Evolutionary conservation across 257 asterid species (phyloP).

Genomic region (Scutellaria baicalensis): DNA sequence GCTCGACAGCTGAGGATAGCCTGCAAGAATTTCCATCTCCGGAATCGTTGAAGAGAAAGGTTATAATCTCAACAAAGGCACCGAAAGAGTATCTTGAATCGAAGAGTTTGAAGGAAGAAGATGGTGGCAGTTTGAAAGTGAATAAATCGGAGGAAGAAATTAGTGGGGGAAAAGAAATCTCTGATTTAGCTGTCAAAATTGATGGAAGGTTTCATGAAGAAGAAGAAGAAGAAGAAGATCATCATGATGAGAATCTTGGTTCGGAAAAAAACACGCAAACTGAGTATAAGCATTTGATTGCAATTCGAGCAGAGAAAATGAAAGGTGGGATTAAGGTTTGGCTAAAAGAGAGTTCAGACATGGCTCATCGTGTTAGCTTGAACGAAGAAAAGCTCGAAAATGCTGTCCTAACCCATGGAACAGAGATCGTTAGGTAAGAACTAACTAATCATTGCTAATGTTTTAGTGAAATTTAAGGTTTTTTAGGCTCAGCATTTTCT

Average conservation of each 20-base stretch:
- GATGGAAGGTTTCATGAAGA: slow-evolving; percentile 12
- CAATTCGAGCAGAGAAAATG: slow-evolving; percentile 54
- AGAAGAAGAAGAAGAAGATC: slow-evolving; percentile 42
- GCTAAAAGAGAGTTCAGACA: slow-evolving; percentile 34
- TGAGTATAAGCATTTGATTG: slow-evolving; percentile 59
- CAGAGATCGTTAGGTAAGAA: slow-evolving; percentile 52
- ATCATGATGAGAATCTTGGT: slow-evolving; percentile 17
- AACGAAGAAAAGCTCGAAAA: slow-evolving; percentile 73
- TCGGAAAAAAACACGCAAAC: slow-evolving; percentile 29
- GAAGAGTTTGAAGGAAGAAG: slow-evolving; percentile 28
- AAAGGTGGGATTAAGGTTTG: slow-evolving; percentile 58
- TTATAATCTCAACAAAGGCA: slow-evolving; percentile 69
- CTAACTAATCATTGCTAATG: neutral
- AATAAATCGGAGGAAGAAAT: slow-evolving; percentile 37
- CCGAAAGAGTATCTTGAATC: slow-evolving; percentile 60
- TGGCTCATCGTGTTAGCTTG: slow-evolving; percentile 69
- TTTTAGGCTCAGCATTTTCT: neutral
- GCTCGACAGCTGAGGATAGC: slow-evolving; percentile 30
- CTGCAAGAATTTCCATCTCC: slow-evolving; percentile 65
- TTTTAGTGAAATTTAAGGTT: neutral
- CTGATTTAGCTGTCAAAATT: slow-evolving; percentile 13
- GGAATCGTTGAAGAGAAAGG: slow-evolving; percentile 39
- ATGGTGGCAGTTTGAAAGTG: slow-evolving; percentile 15
- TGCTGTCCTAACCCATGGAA: slow-evolving; percentile 54
- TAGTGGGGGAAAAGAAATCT: slow-evolving; percentile 54